phyloP scores from a whole-genome alignment of 2,329 filamentous ascomycete species.

The Alternaria novae-zelandiae region DNA sequence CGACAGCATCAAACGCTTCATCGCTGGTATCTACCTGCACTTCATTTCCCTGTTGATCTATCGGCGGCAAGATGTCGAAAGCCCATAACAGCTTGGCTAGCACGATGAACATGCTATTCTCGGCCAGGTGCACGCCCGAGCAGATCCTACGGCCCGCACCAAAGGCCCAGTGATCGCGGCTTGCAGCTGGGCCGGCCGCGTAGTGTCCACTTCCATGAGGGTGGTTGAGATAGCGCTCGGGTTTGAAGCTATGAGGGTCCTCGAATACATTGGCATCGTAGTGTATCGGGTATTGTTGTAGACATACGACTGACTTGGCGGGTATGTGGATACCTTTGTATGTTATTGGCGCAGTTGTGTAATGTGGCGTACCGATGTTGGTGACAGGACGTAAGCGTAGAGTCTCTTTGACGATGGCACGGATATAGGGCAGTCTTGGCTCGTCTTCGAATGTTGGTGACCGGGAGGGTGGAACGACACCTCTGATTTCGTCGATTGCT shows the following conservation, averaged over 20 bases:
- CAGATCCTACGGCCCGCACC: slow-evolving; percentile 55
- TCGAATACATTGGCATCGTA: slow-evolving; percentile 48
- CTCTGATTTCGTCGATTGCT: slow-evolving; percentile 32
- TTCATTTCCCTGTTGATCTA: slow-evolving; percentile 46
- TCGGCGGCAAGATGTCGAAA: slow-evolving; percentile 53
- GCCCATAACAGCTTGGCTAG: slow-evolving; percentile 56
- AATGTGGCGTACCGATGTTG: slow-evolving; percentile 46
- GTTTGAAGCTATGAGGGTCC: slow-evolving; percentile 50
- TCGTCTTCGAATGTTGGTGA: slow-evolving; percentile 54
- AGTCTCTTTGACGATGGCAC: slow-evolving; percentile 51
- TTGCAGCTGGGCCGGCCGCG: slow-evolving; percentile 40
- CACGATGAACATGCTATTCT: slow-evolving; percentile 51
- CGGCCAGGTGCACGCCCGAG: slow-evolving; percentile 52
- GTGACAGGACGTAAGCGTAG: slow-evolving; percentile 50
- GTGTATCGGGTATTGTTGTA: slow-evolving; percentile 40
- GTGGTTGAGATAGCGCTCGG: slow-evolving; percentile 52
- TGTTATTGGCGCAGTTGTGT: slow-evolving; percentile 44
- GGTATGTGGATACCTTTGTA: slow-evolving; percentile 54
- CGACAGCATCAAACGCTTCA: slow-evolving; percentile 39
- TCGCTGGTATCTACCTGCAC: slow-evolving; percentile 46
- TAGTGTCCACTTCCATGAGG: slow-evolving; percentile 38
- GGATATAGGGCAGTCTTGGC: slow-evolving; percentile 48
- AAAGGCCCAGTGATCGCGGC: slow-evolving; percentile 47
- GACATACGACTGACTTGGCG: slow-evolving; percentile 45
- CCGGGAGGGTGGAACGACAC: slow-evolving; percentile 19